Evolutionary conservation across 345 rosid species (phyloP), one percentile per base, ranked within the genome.

Genomic region (Hibiscus mutabilis): DNA sequence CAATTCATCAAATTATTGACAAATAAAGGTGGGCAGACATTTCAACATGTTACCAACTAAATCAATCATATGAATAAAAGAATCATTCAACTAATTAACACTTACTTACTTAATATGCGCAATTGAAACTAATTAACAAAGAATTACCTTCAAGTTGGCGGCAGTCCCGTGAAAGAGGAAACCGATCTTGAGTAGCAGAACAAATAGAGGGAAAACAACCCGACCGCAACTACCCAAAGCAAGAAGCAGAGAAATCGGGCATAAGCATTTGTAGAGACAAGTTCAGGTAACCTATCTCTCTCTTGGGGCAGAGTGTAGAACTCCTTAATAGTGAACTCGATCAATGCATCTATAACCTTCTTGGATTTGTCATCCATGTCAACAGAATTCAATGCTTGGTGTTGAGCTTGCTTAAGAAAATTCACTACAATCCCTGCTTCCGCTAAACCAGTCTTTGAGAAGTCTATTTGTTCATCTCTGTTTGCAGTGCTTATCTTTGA

Each of bases 261-360:
- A 37, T n/a, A 0, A 44, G 66, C 56, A 42, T 60, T 71, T 16
- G 67, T 40, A 16, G 18, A 25, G 18, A 58, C 40, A 56, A 40
- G 4, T 15, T 60, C 18, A 11, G 16, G 33, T 0, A 60, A 16
- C 66, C 11, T 25, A 60, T 71, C 58, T 25, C 15, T 58, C 25
- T 71, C 84, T 75, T 75, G 77, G 31, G 83, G 80, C 6, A 76
- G 15, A n/a, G 66, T 12, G 37, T 60, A 60, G n/a, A 71, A 57
- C 44, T 57, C 66, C 15, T 71, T 3, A 14, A 71, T 14, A 11
- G 53, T 57, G 22, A 49, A 60, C 67, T 61, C 53, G 35, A 85
- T 63, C 22, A 85, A 51, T 44, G 73, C 70, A 46, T 82, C 79
- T 16, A 83, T 65, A 68, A 83, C 70, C 76, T 78, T 79, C 85